Evolutionary conservation across 2,329 filamentous ascomycete species (phyloP), one percentile per base, ranked within the genome.

Genomic region (Stachybotrys elegans): DNA sequence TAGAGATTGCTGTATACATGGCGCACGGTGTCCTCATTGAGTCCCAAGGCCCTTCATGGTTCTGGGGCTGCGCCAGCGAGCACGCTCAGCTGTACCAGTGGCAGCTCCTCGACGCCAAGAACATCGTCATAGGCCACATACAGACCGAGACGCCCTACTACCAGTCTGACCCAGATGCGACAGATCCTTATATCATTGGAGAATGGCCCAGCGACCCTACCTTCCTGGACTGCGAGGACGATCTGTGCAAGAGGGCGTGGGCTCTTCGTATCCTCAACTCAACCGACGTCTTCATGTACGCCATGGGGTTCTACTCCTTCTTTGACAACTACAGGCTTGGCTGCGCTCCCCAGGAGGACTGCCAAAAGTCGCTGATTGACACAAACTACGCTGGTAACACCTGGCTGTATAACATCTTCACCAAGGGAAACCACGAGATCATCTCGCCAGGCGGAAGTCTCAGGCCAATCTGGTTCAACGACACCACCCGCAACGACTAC

Each of bases 271-370:
- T 83, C 22, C 57, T 73, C 43, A 67, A 75, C 48, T 76, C 72
- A 3, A 61, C 61, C 2, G 67, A 79, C 36, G 52, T 79, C 16
- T 70, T 66, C 52, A 59, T 79, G 50, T 78, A 73, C 50, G 73
- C 75, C 8, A 75, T 69, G 5, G 78, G 78, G n/a, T 58, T 81
- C 16, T 81, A 81, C 64, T 73, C 67, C 43, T 81, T 80, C 67
- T 81, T 80, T 57, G 70, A 79, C 58, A 84, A 86, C 68, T 87
- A 87, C 44, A 75, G 78, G 61, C 82, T 81, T 19, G 38, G 38
- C 6, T 40, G 38, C 19, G 14, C 38, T 12, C 4, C 7, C 79
- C 23, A 32, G 19, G 31, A 50, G 21, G 22, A 20, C 16, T 56
- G 51, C 44, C 48, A 56, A 34, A 44, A 48, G 11, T 17, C 27